Evolutionary conservation across 768 basidiomycete genomes (phyloP), one percentile per base, ranked within the genome.

Genomic region (Boletus rubroflammeus): DNA sequence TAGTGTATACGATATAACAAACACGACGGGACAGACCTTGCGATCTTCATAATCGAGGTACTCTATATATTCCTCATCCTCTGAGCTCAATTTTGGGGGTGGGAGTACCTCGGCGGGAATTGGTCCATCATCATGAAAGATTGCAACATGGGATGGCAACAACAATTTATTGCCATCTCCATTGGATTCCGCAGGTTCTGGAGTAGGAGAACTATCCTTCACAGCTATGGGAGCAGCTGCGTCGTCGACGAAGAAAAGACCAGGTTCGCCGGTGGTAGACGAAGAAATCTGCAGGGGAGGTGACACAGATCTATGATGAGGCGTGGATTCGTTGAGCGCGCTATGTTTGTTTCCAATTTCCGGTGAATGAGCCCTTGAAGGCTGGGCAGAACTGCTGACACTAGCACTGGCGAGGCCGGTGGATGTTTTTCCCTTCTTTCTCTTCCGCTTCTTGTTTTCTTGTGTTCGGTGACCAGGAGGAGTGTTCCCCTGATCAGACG

Each of bases 11-110:
- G 25, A 29, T 23, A 49, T 31, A 42, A 38, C 13, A 29, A 21
- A 48, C 7, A n/a, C n/a, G 17, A 50, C 17, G 25, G 28, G 35
- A 63, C 77, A 25, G 53, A 84, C 86, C 71, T 78, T 80, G 32
- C 77, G 72, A 61, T 83, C 82, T 36, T 87, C 87, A 58, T 84
- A 86, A 59, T 90, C 88, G 23, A 92, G 74, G 63, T 88, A 90
- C 49, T 91, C 83, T 53, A 93, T 90, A 62, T 82, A 88, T 62
- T 81, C 81, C 23, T 83, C 82, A 9, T 80, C 80, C 21, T 84
- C 82, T 14, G 75, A 73, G 35, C 79, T 66, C 38, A 72, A 28
- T 51, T 72, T 62, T 3, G 73, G 64, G 17, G 78, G 72, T 14
- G 75, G 67, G 17, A 82, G 66, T 19, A 85, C 76, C 54, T 80